phyloP scores from a whole-genome alignment of 495 filamentous ascomycete species.

The Friedmanniomyces endolithicus region DNA sequence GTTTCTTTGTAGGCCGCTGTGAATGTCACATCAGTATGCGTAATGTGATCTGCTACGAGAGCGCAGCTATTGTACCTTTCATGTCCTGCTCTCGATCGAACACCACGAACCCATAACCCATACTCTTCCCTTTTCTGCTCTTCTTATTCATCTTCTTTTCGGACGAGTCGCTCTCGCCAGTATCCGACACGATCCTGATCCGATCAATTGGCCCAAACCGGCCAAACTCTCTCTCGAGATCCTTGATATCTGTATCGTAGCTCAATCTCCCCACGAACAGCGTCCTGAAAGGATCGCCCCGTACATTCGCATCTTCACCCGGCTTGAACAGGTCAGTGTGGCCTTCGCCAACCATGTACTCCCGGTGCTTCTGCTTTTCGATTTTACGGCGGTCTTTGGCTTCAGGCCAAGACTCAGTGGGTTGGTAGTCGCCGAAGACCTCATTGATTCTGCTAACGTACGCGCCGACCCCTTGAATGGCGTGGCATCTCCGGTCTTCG shows the following conservation, averaged over 20 bases:
- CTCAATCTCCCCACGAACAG: constrained; percentile 83
- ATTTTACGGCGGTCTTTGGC: constrained; percentile 61
- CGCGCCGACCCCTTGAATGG: constrained; percentile 58
- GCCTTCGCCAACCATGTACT: constrained; percentile 53
- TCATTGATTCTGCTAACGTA: constrained; percentile 58
- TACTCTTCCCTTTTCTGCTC: constrained; percentile 69
- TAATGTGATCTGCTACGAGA: constrained; percentile 15
- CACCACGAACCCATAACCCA: constrained; percentile 93
- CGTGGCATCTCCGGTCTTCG: constrained; percentile 62
- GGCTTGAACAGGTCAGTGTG: constrained; percentile 34
- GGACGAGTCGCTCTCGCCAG: background rate
- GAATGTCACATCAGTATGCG: constrained; percentile 22
- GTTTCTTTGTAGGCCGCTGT: constrained; percentile 70
- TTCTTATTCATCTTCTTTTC: constrained; percentile 46
- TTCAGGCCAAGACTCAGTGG: constrained; percentile 89
- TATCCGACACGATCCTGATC: constrained; percentile 38
- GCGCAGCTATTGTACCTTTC: constrained; percentile 66
- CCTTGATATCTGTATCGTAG: constrained; percentile 76
- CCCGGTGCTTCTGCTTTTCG: constrained; percentile 58
- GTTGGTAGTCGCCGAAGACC: constrained; percentile 45
- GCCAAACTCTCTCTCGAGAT: constrained; percentile 88
- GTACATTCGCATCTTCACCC: constrained; percentile 62
- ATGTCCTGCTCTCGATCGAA: constrained; percentile 97
- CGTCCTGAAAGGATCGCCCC: constrained; percentile 89
- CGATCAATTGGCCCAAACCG: constrained; percentile 91